phyloP scores from a whole-genome alignment of 2,329 filamentous ascomycete species.

The Exserohilum rostratum region DNA sequence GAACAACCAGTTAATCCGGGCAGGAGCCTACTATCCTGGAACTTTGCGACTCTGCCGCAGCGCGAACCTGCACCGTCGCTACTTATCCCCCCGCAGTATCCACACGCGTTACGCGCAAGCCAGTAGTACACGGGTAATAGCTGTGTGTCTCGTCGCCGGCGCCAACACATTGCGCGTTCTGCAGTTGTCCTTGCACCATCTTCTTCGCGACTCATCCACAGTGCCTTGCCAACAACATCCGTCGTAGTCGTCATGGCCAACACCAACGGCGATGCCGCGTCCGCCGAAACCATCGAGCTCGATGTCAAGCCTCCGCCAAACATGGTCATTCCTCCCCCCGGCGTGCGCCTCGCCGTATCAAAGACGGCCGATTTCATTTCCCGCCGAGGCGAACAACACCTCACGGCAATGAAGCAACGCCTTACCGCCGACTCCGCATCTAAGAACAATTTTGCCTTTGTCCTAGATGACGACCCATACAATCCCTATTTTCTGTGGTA shows the following conservation, averaged over 20 bases:
- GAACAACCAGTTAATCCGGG: constrained; percentile 12
- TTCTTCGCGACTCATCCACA: constrained; percentile 10
- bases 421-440: constrained; percentile 71
- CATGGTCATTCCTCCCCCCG: constrained; percentile 82
- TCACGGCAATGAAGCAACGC: constrained; percentile 85
- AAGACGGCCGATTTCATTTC: constrained; percentile 94
- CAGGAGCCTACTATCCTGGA: constrained; percentile 6
- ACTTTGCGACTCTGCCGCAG: constrained; percentile 16
- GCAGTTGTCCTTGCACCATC: not conserved
- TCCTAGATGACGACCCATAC: constrained; percentile 81
- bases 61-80: constrained; percentile 7
- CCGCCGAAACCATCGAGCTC: constrained; percentile 23
- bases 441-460: constrained; percentile 90
- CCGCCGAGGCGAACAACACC: constrained; percentile 69
- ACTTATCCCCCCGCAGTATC: constrained; percentile 2
- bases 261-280: constrained; percentile 31
- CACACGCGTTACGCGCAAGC: constrained; percentile 12
- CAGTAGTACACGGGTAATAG: not conserved
- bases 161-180: not conserved
- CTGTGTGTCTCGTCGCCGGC: constrained; percentile 7
- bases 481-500: constrained; percentile 90
- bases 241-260: constrained; percentile 36
- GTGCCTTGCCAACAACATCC: constrained; percentile 10
- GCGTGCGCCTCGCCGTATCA: constrained; percentile 84
- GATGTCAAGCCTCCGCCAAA: constrained; percentile 74